phyloP scores from a whole-genome alignment of 1,139 yeast species.

The Magnusiomyces magnusii region DNA sequence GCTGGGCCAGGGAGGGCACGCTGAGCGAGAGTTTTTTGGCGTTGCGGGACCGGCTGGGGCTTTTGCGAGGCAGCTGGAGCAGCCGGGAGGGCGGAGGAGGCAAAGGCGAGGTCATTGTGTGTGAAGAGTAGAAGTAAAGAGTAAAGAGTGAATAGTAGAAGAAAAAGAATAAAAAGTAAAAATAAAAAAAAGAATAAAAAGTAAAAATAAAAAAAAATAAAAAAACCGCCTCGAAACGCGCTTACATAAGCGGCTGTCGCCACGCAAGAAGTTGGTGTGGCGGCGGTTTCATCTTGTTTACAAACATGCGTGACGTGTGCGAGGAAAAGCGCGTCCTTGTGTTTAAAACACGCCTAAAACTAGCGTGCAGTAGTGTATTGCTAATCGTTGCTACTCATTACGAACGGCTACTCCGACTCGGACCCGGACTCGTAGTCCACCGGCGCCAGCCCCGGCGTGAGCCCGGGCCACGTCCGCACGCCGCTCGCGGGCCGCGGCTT shows the following conservation, averaged over 20 bases:
- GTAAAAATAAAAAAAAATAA: not conserved
- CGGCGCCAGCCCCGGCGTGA: constrained; percentile 91
- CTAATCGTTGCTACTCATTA: too few species aligned
- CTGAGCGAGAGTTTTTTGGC: constrained; percentile 13
- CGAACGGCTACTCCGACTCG: too few species aligned
- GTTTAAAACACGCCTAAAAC: not conserved
- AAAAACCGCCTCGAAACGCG: not conserved
- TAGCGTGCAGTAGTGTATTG: too few species aligned
- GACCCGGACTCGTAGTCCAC: constrained; percentile 48
- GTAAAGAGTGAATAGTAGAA: not conserved
- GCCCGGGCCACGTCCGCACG: constrained; percentile 48
- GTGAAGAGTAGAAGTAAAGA: not conserved
- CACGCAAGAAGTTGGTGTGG: not conserved
- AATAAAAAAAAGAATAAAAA: not conserved
- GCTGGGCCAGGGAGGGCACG: constrained; percentile 11
- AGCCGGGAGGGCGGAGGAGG: constrained; percentile 12
- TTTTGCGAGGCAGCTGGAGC: constrained; percentile 7
- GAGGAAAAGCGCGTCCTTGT: too few species aligned
- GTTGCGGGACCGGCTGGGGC: constrained; percentile 7
- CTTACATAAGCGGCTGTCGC: not conserved
- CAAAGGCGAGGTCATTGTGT: not conserved
- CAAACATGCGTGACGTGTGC: not conserved
- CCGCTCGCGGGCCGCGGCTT: constrained; percentile 5
- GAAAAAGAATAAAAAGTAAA: not conserved
- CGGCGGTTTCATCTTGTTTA: not conserved